Evolutionary conservation across 1,284 basidiomycete species (phyloP).

Genomic region (Pseudozyma hubeiensis): DNA sequence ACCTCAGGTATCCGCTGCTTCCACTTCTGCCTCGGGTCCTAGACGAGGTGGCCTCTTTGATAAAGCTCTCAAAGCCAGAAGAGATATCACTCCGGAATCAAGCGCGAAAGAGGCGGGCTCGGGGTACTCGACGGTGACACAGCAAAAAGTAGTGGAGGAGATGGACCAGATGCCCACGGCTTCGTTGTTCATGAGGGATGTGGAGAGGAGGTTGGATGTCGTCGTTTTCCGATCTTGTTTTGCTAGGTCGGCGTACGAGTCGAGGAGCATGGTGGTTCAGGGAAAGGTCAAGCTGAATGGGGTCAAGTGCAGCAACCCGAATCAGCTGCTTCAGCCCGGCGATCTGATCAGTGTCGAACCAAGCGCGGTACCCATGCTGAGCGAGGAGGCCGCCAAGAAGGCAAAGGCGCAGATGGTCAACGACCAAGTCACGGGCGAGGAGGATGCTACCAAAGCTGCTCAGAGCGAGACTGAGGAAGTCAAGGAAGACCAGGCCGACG

Average conservation of each 20-base stretch:
- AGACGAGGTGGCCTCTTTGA: slow-evolving; percentile 36
- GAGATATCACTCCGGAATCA: slow-evolving; percentile 21
- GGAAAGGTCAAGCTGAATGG: slow-evolving; percentile 92
- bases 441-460: slow-evolving; percentile 31
- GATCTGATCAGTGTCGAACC: slow-evolving; percentile 94
- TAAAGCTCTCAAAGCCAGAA: slow-evolving; percentile 31
- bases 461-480: slow-evolving; percentile 12
- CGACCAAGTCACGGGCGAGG: slow-evolving; percentile 48
- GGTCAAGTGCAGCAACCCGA: slow-evolving; percentile 81
- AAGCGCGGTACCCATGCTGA: slow-evolving; percentile 78
- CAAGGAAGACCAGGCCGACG: not conserved
- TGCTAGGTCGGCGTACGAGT: slow-evolving; percentile 88
- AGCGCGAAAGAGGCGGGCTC: slow-evolving; percentile 1
- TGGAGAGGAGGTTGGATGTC: slow-evolving; percentile 94
- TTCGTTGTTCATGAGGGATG: slow-evolving; percentile 67
- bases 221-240: slow-evolving; percentile 93
- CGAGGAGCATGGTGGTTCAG: slow-evolving; percentile 84
- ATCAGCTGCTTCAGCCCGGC: slow-evolving; percentile 90
- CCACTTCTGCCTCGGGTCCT: slow-evolving; percentile 37
- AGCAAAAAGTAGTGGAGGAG: slow-evolving; percentile 37
- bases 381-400: slow-evolving; percentile 51
- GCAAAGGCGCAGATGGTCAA: slow-evolving; percentile 40
- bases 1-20: slow-evolving; percentile 64
- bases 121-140: slow-evolving; percentile 24
- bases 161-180: slow-evolving; percentile 59